phyloP scores from a whole-genome alignment of 1,139 yeast species.

The Williopsis jadinii region DNA sequence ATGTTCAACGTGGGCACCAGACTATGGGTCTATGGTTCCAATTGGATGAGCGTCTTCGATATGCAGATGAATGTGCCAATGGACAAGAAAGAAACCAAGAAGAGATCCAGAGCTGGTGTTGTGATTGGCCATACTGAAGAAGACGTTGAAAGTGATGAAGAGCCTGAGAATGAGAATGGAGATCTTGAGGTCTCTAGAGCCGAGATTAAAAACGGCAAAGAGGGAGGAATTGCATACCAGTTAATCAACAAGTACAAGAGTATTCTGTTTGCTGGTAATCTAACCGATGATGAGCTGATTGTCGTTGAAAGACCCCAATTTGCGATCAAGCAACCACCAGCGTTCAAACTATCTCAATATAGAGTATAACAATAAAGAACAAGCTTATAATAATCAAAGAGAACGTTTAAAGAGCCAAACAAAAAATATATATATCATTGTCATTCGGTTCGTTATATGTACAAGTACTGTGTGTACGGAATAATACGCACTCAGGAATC shows the following conservation, averaged over 20 bases:
- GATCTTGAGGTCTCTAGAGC: slow-evolving; percentile 27
- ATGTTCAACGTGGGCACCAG: slow-evolving; percentile 42
- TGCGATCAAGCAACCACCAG: slow-evolving; percentile 58
- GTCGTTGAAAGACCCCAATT: slow-evolving; percentile 74
- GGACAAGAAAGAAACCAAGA: slow-evolving; percentile 34
- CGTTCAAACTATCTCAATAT: slow-evolving; percentile 68
- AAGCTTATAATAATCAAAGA: too few relatives aligned
- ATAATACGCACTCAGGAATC: slow-evolving; percentile 10
- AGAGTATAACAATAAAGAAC: slow-evolving; percentile 8
- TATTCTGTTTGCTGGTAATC: slow-evolving; percentile 51
- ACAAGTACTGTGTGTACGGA: too few relatives aligned
- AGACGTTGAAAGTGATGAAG: slow-evolving; percentile 28
- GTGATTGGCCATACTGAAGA: slow-evolving; percentile 34
- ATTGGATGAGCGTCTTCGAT: slow-evolving; percentile 77
- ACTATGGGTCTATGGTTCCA: slow-evolving; percentile 84
- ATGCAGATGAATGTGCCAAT: slow-evolving; percentile 52
- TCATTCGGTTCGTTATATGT: too few relatives aligned
- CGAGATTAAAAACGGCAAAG: slow-evolving; percentile 24
- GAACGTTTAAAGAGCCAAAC: too few relatives aligned
- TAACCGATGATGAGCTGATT: slow-evolving; percentile 54
- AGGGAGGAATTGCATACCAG: slow-evolving; percentile 51
- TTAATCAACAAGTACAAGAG: slow-evolving; percentile 73
- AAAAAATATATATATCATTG: too few relatives aligned
- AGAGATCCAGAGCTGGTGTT: slow-evolving; percentile 57
- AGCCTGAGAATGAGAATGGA: slow-evolving; percentile 26